Base-by-base conservation (phyloP, 192 early-diverging fungal genomes). In the Haplosporangium gracile region DNA sequence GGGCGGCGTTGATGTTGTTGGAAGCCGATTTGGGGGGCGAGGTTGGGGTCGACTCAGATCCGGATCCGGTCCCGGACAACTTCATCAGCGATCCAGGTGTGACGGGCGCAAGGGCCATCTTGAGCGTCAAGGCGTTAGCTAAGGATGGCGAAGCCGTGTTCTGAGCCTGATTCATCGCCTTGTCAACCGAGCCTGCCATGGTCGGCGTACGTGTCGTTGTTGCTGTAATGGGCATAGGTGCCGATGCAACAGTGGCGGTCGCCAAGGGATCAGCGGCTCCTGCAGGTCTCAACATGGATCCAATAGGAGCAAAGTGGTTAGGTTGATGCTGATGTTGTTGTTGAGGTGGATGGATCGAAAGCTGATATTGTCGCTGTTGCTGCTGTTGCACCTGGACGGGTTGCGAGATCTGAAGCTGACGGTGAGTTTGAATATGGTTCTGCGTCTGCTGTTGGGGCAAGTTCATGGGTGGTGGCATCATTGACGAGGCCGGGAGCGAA, bases 41-140 rank as follows among this genome's bases (percentile, higher is more conserved):
- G 6, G 79, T 81, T 39, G 71, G 76, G 7, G 88, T 79, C 5
- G 75, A 51, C 42, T 82, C 85, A 26, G 82, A 68, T 53, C 75
- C 72, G 20, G 88, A 49, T 45, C 75, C 72, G 26, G 88, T 2
- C 47, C 47, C 47, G 1, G 47, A 79, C 13, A 95, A 51, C 53
- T 92, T 92, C 94, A 96, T 95, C 29, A 96, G 75, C 15, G 92
- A 89, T 11, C 91, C 90, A 7, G 95, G 95, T 0, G 95, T 96
- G 10, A 93, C 92, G 13, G 95, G 95, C 38, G 91, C 90, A 22
- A 94, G 32, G 1, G 84, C 71, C 1, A 65, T 36, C 24, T 70
- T 81, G 13, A 68, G 39, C 8, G 63, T 75, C 24, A 63, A 11
- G 9, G 60, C 32, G 26, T 29, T 29, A 2, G n/a, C 11, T 9